Evolutionary conservation across 2,329 filamentous ascomycete genomes (phyloP).

Genomic region (Calonectria crousiana): DNA sequence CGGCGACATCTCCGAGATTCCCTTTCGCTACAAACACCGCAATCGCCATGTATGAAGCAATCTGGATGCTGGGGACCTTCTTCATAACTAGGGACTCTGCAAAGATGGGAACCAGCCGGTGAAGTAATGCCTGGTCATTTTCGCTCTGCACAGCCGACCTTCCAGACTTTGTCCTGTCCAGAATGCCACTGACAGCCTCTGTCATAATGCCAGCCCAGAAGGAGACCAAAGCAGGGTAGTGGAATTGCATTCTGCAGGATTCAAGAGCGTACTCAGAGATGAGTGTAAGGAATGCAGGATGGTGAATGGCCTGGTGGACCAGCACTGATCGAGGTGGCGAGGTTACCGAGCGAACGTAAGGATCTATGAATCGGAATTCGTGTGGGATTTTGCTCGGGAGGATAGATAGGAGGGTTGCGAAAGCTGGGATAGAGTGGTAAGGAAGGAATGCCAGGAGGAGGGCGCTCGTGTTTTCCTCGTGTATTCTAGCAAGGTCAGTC

Average conservation of each 20-base stretch:
- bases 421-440: constrained; percentile 88
- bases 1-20: constrained; percentile 79
- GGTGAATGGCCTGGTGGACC: constrained; percentile 85
- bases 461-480: constrained; percentile 87
- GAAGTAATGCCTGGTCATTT: constrained; percentile 83
- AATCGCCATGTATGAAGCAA: constrained; percentile 92
- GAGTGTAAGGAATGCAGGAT: constrained; percentile 78
- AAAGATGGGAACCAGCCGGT: constrained; percentile 74
- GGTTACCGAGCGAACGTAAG: constrained; percentile 84
- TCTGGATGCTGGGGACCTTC: constrained; percentile 81
- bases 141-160: constrained; percentile 81
- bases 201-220: constrained; percentile 94
- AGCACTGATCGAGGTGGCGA: constrained; percentile 84
- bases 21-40: constrained; percentile 88
- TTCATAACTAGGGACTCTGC: constrained; percentile 83
- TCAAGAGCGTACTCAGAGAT: constrained; percentile 85
- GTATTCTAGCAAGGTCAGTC: constrained; percentile 69
- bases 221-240: constrained; percentile 82
- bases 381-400: constrained; percentile 80
- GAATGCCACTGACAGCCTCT: constrained; percentile 85
- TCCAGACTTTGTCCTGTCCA: constrained; percentile 83
- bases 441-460: constrained; percentile 90
- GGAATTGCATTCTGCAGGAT: constrained; percentile 76
- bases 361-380: constrained; percentile 85
- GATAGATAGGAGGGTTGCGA: constrained; percentile 88